Evolutionary conservation across 306 rosid species (phyloP).

Genomic region (Quercus ilex): DNA sequence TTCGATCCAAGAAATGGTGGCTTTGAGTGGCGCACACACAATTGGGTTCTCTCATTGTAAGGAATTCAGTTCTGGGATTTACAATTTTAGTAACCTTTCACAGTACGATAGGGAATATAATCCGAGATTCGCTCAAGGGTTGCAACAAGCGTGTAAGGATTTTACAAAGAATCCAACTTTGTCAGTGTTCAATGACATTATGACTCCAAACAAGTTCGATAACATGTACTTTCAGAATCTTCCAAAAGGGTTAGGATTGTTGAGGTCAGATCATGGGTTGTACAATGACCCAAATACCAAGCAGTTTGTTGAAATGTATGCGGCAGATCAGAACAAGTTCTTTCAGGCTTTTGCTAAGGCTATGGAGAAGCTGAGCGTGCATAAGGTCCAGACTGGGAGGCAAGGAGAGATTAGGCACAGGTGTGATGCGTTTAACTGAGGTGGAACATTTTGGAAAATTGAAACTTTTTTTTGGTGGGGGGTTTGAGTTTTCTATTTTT

Average conservation of each 20-base stretch:
- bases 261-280: slow-evolving; percentile 74
- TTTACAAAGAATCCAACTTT: slow-evolving; percentile 55
- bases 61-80: slow-evolving; percentile 43
- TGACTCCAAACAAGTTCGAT: slow-evolving; percentile 88
- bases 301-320: slow-evolving; percentile 56
- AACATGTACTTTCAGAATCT: slow-evolving; percentile 77
- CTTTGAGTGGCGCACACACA: slow-evolving; percentile 81
- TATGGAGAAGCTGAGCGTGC: slow-evolving; percentile 73
- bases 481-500: not conserved
- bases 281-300: slow-evolving; percentile 45
- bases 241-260: slow-evolving; percentile 60
- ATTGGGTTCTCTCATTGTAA: slow-evolving; percentile 77
- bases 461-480: not conserved
- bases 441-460: not conserved
- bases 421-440: slow-evolving; percentile 73
- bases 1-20: slow-evolving; percentile 70
- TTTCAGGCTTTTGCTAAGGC: slow-evolving; percentile 57
- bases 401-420: slow-evolving; percentile 81
- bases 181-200: slow-evolving; percentile 72
- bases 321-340: slow-evolving; percentile 45
- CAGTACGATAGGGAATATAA: slow-evolving; percentile 44
- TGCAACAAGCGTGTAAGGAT: slow-evolving; percentile 57
- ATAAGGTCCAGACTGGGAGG: slow-evolving; percentile 56
- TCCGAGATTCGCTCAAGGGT: slow-evolving; percentile 53
- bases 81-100: slow-evolving; percentile 32